Conservation (phyloP, 176 grass and related monocot species). For the Tillandsia leiboldiana region DNA sequence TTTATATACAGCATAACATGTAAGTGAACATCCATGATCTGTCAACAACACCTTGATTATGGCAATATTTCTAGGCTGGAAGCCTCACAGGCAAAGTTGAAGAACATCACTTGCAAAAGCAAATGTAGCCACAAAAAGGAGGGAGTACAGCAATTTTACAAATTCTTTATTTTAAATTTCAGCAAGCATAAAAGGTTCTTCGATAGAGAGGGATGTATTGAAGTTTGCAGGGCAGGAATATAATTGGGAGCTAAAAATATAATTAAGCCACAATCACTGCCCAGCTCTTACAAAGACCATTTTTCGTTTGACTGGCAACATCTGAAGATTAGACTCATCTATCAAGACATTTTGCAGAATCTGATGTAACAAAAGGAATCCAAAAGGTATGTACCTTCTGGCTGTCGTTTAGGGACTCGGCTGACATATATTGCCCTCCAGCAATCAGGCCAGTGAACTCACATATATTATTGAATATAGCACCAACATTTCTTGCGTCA, state of each 20-base stretch:
- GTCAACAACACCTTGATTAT: neutral
- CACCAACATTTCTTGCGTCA: constrained; percentile 40
- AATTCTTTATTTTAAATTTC: neutral
- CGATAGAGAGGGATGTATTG: neutral
- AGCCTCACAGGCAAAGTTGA: too few relatives aligned
- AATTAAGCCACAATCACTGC: neutral
- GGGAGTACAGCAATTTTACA: neutral
- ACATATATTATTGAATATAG: constrained; percentile 86
- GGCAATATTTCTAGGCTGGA: neutral
- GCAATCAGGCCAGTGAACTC: constrained; percentile 74
- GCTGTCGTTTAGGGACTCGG: constrained; percentile 65
- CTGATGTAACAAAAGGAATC: constrained; percentile 1
- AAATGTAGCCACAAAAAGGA: neutral
- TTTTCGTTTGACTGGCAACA: neutral
- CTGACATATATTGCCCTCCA: constrained; percentile 66
- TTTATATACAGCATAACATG: neutral
- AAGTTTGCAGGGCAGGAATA: constrained; percentile 10
- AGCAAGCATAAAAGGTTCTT: neutral
- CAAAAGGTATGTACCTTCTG: constrained; percentile 53
- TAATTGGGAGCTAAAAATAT: constrained; percentile 8
- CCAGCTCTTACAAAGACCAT: neutral
- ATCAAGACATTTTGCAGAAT: constrained; percentile 9
- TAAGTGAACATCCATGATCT: neutral
- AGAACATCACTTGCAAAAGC: too few relatives aligned
- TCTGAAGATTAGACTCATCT: constrained; percentile 2